phyloP scores from a whole-genome alignment of 139 green algal species.

The Chlorella sp. region DNA sequence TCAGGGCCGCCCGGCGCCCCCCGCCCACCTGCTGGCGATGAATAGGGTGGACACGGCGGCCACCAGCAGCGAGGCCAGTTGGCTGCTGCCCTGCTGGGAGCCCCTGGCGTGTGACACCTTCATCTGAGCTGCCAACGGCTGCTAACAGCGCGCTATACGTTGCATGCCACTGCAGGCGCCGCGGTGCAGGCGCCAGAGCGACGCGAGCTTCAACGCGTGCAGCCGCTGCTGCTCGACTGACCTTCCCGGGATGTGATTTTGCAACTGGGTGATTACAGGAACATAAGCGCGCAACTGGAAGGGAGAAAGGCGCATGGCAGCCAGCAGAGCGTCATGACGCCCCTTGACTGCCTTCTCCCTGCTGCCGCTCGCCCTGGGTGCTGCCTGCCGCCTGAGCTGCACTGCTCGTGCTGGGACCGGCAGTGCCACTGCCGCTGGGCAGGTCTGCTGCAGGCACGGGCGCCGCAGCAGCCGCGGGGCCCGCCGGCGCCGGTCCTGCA shows the following conservation, averaged over 20 bases:
- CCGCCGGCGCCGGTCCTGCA: not conserved
- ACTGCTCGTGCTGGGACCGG: not conserved
- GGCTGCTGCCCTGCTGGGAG: too few relatives aligned
- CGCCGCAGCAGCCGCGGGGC: not conserved
- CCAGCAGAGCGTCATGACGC: too few relatives aligned
- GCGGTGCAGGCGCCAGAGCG: too few relatives aligned
- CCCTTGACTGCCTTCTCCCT: not conserved
- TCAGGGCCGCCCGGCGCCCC: not conserved
- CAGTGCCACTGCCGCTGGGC: not conserved
- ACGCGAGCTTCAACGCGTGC: too few relatives aligned
- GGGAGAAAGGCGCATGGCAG: too few relatives aligned
- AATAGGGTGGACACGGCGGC: conserved; percentile 2
- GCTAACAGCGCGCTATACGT: too few relatives aligned
- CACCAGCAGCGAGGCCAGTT: not conserved
- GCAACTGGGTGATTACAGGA: too few relatives aligned
- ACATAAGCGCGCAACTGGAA: too few relatives aligned
- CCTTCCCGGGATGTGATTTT: too few relatives aligned
- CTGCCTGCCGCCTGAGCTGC: not conserved
- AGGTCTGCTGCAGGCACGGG: not conserved
- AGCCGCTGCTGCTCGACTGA: too few relatives aligned
- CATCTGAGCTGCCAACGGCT: too few relatives aligned
- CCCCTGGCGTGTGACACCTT: not conserved
- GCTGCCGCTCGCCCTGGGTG: not conserved
- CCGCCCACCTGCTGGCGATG: not conserved
- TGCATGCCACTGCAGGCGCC: too few relatives aligned